A percentile compares a stretch with the other conserved stretches of the same genome.
These are phyloP conservation scores for Phytopythium oedochilum DNA, from an alignment of 352 stramenopile species.

Conservation along the genomic window DNA sequence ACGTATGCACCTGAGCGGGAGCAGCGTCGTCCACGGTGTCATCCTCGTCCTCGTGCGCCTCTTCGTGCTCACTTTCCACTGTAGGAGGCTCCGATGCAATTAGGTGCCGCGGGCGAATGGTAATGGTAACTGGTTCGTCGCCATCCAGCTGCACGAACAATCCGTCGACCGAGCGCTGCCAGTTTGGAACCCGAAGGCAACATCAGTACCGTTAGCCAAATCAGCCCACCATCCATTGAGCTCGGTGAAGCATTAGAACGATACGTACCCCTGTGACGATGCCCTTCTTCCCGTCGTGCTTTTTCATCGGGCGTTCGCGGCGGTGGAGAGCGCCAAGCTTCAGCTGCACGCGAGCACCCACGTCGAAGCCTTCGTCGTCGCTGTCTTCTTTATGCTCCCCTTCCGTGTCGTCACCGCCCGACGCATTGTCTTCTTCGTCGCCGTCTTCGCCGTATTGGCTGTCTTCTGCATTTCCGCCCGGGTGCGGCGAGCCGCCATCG, in stretches of 20 bases:
- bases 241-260: neutral
- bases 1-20: slow-evolving; percentile 11
- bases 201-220: neutral
- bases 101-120: slow-evolving; percentile 52
- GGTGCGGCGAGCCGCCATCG: slow-evolving; percentile 14
- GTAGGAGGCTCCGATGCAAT: slow-evolving; percentile 22
- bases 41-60: slow-evolving; percentile 23
- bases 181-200: neutral
- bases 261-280: slow-evolving; percentile 50
- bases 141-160: slow-evolving; percentile 57
- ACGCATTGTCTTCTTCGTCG: slow-evolving; percentile 16
- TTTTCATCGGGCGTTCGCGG: slow-evolving; percentile 60
- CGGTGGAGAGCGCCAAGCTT: slow-evolving; percentile 41
- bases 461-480: slow-evolving; percentile 13
- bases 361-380: slow-evolving; percentile 32
- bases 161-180: slow-evolving; percentile 17
- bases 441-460: slow-evolving; percentile 17
- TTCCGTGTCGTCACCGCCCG: slow-evolving; percentile 25
- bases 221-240: neutral
- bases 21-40: slow-evolving; percentile 17
- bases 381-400: slow-evolving; percentile 44
- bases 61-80: slow-evolving; percentile 22
- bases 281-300: slow-evolving; percentile 61
- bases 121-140: slow-evolving; percentile 39
- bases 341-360: slow-evolving; percentile 49